phyloP scores from a whole-genome alignment of 768 basidiomycete species.

The Imleria badia region DNA sequence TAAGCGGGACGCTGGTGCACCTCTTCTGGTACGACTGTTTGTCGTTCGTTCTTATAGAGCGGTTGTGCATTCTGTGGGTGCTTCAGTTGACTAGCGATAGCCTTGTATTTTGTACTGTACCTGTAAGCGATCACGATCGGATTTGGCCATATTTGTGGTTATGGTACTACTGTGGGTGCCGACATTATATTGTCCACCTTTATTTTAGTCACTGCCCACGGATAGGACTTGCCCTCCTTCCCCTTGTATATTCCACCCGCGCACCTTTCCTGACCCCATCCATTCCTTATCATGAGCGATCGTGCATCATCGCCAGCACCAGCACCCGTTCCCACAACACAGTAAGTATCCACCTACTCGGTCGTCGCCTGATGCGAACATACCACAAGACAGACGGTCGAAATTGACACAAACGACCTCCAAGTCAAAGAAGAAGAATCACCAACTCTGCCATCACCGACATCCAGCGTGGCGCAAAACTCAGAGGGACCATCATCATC shows the following conservation, averaged over 20 bases:
- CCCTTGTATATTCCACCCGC: constrained; percentile 4
- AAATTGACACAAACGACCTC: not conserved
- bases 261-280: constrained; percentile 14
- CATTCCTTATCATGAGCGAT: constrained; percentile 35
- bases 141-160: constrained; percentile 27
- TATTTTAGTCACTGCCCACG: not conserved
- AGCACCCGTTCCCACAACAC: not conserved
- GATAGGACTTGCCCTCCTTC: constrained; percentile 14
- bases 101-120: constrained; percentile 7
- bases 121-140: constrained; percentile 5
- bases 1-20: constrained; percentile 8
- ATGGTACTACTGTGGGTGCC: not conserved
- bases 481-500: not conserved
- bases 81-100: not conserved
- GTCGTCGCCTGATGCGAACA: constrained; percentile 3
- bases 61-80: not conserved
- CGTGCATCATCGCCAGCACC: constrained; percentile 1
- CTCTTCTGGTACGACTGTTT: not conserved
- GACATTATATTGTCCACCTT: constrained; percentile 6
- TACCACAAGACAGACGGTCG: constrained; percentile 14
- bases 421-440: constrained; percentile 22
- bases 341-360: constrained; percentile 14
- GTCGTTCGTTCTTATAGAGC: not conserved
- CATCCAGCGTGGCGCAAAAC: not conserved
- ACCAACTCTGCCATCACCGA: constrained; percentile 3